Evolutionary conservation across 768 basidiomycete species (phyloP), one percentile per base, ranked within the genome.

Genomic region (Tylopilus felleus): DNA sequence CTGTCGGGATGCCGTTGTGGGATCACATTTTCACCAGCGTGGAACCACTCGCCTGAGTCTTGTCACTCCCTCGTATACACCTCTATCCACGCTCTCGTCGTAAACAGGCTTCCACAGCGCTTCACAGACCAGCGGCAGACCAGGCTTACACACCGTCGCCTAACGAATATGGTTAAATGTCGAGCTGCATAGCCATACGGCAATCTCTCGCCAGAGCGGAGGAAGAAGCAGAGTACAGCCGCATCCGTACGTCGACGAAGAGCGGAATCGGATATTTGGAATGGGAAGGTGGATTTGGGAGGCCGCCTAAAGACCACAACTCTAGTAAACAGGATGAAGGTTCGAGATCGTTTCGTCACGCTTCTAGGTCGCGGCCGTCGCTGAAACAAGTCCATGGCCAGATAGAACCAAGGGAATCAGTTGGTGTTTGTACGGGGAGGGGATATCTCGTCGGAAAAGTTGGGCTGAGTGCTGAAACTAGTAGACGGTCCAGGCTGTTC

Each of bases 171-270:
- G 49, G 45, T 31, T 21, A 28, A 17, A 38, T 23, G 6, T 22
- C 25, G 42, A 42, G 25, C 8, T n/a, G 9, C 23, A 47, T 27
- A 42, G 44, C 46, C 57, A n/a, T 33, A 21, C 13, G 25, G 40
- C 2, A 8, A 27, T 19, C 46, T 23, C 46, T 35, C 33, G 8
- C 19, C 38, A 1, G 38, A 39, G 21, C 47, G 29, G 48, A 39
- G 35, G 38, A 38, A 46, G 47, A 45, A 46, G 16, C 31, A n/a
- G n/a, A n/a, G 1, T 13, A 27, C 25, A 5, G 8, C 46, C 28
- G 25, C 25, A 39, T 44, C 57, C 57, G 57, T 14, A 25, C 39
- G 13, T 55, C 58, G 58, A 59, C 51, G 57, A 59, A 47, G 53
- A 33, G 38, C 51, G 57, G 57, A 44, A 33, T 42, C 38, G 40